Base-by-base conservation (phyloP, 1,284 basidiomycete genomes). In the Takashimella tepidaria region DNA sequence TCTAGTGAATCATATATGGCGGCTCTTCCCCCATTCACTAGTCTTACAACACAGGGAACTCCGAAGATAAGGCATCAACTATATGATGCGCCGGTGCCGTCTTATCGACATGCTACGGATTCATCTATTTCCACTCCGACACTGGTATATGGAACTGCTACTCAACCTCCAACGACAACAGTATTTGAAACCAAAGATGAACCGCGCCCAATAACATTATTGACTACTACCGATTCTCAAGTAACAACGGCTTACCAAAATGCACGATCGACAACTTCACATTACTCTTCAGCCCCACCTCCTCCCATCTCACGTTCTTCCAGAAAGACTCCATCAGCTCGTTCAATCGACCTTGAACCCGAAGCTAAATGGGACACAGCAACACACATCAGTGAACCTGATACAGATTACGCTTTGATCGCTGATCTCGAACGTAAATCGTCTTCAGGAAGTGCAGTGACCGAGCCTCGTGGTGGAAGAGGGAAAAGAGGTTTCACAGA, bases 341-440 rank as follows among this genome's bases (percentile, higher is more conserved):
- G 16, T 37, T 37, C 31, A 16, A 37, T 37, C 31, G 31, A 37
- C 16, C 8, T 37, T 8, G 31, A 37, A 37, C 31, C 31, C 16
- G 31, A 37, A 8, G 31, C 31, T 8, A 8, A 16, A 37, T 37
- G 31, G 31, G 31, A 37, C 31, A 16, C 31, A 37, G 31, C 31
- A 37, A 70, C 72, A 3, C 63, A 65, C 3, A 61, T 74, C 25
- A 69, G 65, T 27, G 64, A 74, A 47, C 66, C 68, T 0, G 67
- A 67, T 40, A 58, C 64, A 1, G 67, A 72, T 50, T 45, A 57
- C 13, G 67, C 57, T 16, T 42, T 70, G 3, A 53, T 72, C 21
- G 63, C 63, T 1, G 67, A 66, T 20, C 61, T 74, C 2, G 72
- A 74, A 50, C 55, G 72, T 16, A 56, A 62, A 16, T 71, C 70